Conservation (phyloP, 768 basidiomycete species). For the Mycena latifolia region DNA sequence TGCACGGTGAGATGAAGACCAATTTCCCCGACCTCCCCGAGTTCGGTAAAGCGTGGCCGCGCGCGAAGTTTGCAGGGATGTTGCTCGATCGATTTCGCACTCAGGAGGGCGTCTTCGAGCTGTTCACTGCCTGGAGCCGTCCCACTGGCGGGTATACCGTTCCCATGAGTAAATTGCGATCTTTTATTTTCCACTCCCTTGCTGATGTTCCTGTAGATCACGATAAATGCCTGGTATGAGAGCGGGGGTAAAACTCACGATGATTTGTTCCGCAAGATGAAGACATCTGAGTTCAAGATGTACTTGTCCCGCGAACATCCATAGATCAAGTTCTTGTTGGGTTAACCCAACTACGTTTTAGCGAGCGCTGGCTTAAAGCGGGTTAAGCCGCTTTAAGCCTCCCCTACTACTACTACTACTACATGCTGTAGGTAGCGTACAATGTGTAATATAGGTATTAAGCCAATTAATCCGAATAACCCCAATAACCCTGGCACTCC, state of each 20-base stretch:
- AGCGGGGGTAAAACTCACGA: background rate
- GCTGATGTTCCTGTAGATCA: background rate
- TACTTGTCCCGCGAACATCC: too few species aligned
- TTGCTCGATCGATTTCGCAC: background rate
- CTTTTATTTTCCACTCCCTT: background rate
- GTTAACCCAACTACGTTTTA: too few species aligned
- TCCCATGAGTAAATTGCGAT: conserved; percentile 1
- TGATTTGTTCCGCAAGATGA: conserved; percentile 4
- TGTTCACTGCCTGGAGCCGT: background rate
- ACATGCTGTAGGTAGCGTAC: too few species aligned
- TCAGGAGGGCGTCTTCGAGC: background rate
- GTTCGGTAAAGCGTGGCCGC: background rate
- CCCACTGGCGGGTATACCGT: background rate
- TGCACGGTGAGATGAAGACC: background rate
- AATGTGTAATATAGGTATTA: too few species aligned
- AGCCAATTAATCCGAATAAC: too few species aligned
- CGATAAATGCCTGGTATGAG: conserved; percentile 1
- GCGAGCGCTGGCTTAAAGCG: too few species aligned
- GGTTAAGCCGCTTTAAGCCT: too few species aligned
- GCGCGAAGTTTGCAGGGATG: background rate
- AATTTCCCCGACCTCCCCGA: conserved; percentile 3
- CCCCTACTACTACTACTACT: too few species aligned
- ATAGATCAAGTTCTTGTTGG: too few species aligned
- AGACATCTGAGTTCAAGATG: conserved; percentile 2
- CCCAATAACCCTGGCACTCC: too few species aligned